Evolutionary conservation across 2,329 filamentous ascomycete genomes (phyloP).

Genomic region (Mycosphaerella arachidis): DNA sequence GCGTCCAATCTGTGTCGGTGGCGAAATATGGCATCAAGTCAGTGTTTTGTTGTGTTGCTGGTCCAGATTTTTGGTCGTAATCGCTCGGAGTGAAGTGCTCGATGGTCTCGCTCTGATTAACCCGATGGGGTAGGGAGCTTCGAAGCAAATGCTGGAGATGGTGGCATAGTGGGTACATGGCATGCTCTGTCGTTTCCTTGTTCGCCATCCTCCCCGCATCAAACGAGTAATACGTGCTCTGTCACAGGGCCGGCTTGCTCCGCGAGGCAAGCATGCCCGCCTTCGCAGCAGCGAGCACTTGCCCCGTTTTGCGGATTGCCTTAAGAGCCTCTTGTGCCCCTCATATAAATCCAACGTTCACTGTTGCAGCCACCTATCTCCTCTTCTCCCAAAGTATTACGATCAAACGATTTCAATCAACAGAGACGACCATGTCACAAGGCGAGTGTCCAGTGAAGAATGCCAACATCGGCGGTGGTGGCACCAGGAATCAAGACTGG

Average conservation of each 20-base stretch:
- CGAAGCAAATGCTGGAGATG: background rate
- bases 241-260: background rate
- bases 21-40: background rate
- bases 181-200: background rate
- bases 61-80: background rate
- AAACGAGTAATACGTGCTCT: background rate
- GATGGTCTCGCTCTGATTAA: background rate
- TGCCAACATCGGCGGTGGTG: constrained; percentile 40
- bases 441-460: constrained; percentile 30
- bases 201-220: constrained; percentile 2
- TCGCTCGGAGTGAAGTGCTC: background rate
- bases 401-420: background rate
- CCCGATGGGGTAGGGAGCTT: constrained; percentile 1
- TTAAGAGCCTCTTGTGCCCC: background rate
- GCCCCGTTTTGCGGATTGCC: background rate
- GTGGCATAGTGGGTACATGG: background rate
- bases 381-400: background rate
- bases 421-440: constrained; percentile 18
- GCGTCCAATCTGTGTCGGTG: background rate
- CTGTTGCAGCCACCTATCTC: background rate
- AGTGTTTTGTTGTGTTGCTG: background rate
- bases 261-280: constrained; percentile 2
- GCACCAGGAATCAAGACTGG: constrained; percentile 66
- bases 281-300: background rate
- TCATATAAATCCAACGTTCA: background rate